Conservation (phyloP, 2,329 filamentous ascomycete genomes). For the Ophiostoma sp. region DNA sequence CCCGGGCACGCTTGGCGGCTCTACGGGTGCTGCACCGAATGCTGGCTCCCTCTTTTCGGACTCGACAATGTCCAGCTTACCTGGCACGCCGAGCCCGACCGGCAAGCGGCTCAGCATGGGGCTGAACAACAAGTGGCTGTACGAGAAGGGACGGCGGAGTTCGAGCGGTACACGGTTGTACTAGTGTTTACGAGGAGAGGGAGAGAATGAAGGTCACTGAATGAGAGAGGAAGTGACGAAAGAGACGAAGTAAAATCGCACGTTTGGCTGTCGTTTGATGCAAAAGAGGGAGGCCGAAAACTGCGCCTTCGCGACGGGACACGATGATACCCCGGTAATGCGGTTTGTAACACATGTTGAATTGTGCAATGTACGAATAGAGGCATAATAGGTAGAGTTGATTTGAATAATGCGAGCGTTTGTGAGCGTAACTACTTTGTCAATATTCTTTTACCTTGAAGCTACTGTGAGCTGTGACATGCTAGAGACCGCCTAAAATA, state of each 20-base stretch:
- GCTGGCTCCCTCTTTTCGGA: constrained; percentile 52
- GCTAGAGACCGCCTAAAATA: not conserved
- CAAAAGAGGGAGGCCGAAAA: not conserved
- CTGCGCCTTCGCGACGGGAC: not conserved
- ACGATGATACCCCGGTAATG: constrained; percentile 23
- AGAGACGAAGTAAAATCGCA: not conserved
- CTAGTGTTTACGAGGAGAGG: not conserved
- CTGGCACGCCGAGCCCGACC: constrained; percentile 68
- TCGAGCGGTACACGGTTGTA: constrained; percentile 38
- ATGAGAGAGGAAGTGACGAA: not conserved
- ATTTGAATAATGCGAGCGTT: constrained; percentile 7
- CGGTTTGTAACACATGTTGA: constrained; percentile 1
- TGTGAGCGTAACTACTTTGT: not conserved
- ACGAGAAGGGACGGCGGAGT: constrained; percentile 72
- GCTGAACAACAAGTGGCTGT: constrained; percentile 92
- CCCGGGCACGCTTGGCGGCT: constrained; percentile 51
- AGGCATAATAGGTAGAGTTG: constrained; percentile 6
- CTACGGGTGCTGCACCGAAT: constrained; percentile 40
- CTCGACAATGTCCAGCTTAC: constrained; percentile 37
- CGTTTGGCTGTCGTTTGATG: constrained; percentile 3
- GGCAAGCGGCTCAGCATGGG: constrained; percentile 72
- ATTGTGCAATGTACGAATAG: constrained; percentile 12
- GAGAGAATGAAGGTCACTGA: not conserved
- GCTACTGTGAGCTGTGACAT: not conserved
- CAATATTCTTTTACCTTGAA: not conserved